Base-by-base conservation (phyloP, 2,329 filamentous ascomycete genomes). In the Byssochlamys sp. region DNA sequence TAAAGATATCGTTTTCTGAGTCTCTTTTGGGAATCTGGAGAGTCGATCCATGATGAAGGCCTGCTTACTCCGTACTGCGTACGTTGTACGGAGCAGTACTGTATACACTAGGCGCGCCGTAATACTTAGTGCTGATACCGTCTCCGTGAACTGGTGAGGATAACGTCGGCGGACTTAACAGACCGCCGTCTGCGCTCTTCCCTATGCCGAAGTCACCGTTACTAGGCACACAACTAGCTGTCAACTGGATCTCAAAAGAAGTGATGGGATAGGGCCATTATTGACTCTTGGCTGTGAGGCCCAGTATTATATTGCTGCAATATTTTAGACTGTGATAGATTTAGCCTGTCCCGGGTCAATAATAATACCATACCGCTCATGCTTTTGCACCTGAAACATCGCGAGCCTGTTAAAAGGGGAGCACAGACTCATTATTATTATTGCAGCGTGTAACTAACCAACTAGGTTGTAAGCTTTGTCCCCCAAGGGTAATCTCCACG, bases 371-470 rank as follows among this genome's bases (percentile, higher is more conserved):
- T 57, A 57, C 57, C 55, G 56, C 58, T 57, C 54, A 51, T 61
- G 58, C 57, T 60, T 60, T 57, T 57, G 58, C 57, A 57, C 60
- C 57, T 58, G 58, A 55, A 60, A 45, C 39, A 14, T 45, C 19
- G n/a, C n/a, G 39, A 5, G 39, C 39, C 39, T 45, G 39, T 39
- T 45, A 45, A 45, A 45, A 45, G 39, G 39, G 14, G 39, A 45
- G 39, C 39, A 45, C 39, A 45, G 39, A 45, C 39, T 45, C n/a
- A 4, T 19, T 45, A 19, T 45, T 31, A 4, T 19, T 45, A 19
- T 45, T 31, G 29, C 29, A 45, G 39, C 39, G 14, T 14, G 39
- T 45, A 45, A 19, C 39, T 19, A 19, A 19, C 19, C 19, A 19
- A 19, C 19, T 45, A 31, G 29, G 29, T 31, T 10, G n/a, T 45